A percentile compares a stretch with the other conserved stretches of the same genome.
These are phyloP conservation scores for Xylaria sp. DNA, from an alignment of 2,329 filamentous ascomycete genomes.

Conservation along the genomic window DNA sequence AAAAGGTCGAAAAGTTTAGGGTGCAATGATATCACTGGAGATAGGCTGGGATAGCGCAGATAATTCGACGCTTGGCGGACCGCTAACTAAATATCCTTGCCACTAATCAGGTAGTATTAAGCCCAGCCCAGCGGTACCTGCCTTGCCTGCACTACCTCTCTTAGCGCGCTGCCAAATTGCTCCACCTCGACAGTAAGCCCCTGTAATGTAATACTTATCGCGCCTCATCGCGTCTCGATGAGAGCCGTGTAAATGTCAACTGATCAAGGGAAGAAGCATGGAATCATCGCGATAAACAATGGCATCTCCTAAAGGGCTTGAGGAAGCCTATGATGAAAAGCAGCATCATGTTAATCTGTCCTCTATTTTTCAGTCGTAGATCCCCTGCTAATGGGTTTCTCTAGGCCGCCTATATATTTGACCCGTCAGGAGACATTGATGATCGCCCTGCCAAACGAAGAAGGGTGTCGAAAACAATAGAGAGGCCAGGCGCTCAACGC, in stretches of 20 bases:
- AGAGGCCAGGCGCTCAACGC: slow-evolving; percentile 36
- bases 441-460: slow-evolving; percentile 66
- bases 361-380: too few relatives aligned
- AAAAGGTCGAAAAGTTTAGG: slow-evolving; percentile 15
- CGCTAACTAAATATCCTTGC: not conserved
- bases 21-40: slow-evolving; percentile 23
- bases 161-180: not conserved
- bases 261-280: not conserved
- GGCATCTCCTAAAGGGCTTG: slow-evolving; percentile 40
- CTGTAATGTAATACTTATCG: slow-evolving; percentile 1
- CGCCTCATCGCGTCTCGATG: slow-evolving; percentile 24
- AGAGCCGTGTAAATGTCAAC: not conserved
- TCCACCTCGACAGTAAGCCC: slow-evolving; percentile 1
- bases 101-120: too few relatives aligned
- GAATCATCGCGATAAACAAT: slow-evolving; percentile 35
- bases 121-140: too few relatives aligned
- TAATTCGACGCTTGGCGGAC: not conserved
- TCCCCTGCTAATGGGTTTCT: slow-evolving; percentile 30
- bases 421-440: slow-evolving; percentile 56
- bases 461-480: slow-evolving; percentile 59
- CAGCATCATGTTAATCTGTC: slow-evolving; percentile 46
- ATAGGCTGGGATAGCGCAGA: not conserved
- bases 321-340: slow-evolving; percentile 45
- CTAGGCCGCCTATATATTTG: slow-evolving; percentile 72
- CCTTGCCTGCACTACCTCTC: not conserved